Percentiles rank a stretch among this genome's conserved stretches.
Conservation (phyloP, 257 asterid species). For the Solanum pinnatisectum region DNA sequence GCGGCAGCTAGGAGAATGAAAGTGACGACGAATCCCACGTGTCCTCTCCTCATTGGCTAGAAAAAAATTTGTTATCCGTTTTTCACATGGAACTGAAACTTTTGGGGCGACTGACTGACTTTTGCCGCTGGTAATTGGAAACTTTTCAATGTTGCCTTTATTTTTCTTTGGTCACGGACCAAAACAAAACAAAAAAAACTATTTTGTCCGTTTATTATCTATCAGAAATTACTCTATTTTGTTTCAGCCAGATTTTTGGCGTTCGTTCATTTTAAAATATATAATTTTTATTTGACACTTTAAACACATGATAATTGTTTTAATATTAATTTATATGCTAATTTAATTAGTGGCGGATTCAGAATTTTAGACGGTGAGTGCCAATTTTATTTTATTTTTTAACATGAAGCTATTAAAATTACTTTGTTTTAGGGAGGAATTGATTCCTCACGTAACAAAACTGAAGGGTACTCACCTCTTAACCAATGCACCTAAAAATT, state of each 20-base stretch:
- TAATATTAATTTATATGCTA: too few species aligned
- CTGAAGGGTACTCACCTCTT: too few species aligned
- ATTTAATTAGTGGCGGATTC: too few species aligned
- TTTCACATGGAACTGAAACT: neutral
- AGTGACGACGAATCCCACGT: constrained; percentile 19
- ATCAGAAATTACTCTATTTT: neutral
- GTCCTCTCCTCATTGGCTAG: constrained; percentile 47
- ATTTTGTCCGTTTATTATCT: neutral
- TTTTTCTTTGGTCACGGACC: neutral
- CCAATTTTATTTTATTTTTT: too few species aligned
- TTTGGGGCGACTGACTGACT: neutral
- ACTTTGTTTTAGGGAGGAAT: too few species aligned
- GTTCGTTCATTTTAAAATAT: too few species aligned
- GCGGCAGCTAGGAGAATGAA: constrained; percentile 29
- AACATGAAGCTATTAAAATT: too few species aligned
- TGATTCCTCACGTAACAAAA: too few species aligned
- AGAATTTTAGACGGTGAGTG: too few species aligned
- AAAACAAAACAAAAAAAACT: neutral
- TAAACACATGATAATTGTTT: too few species aligned
- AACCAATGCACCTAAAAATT: too few species aligned
- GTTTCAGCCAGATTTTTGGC: neutral
- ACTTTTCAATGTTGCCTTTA: neutral
- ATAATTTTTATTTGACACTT: too few species aligned
- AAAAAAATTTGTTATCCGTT: neutral
- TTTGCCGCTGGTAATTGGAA: neutral